Evolutionary conservation across 208 protist species (phyloP), one percentile per base, ranked within the genome.

Genomic region (Trypanosoma theileri): DNA sequence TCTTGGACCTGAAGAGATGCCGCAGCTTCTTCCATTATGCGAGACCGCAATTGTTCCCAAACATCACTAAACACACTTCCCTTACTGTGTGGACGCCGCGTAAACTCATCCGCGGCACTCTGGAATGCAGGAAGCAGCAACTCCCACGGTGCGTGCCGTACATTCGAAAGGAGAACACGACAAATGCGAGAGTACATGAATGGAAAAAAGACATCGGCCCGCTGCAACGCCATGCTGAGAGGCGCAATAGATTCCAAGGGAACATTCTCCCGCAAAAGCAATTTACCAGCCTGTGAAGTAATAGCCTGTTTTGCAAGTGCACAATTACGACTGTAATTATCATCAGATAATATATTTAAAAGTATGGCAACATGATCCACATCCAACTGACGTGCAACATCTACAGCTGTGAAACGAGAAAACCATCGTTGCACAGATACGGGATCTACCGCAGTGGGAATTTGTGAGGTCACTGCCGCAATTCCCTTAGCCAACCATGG

Each of bases 41-140:
- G 86, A 22, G 52, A 59, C 14, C 89, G 79, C 59, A 95, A 66
- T 42, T 85, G 71, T 62, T 93, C 84, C 89, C 89, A 95, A 1
- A 86, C 86, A 70, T 95, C 89, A 7, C 69, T 72, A 58, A 95
- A 95, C 40, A 90, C 68, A 35, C 74, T 83, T 9, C 67, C 84
- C 62, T 84, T 80, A 3, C 66, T 57, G 28, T 75, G 76, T 17
- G 78, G 57, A 0, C 84, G 79, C 17, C 79, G 75, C 42, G 78
- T 84, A 64, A 84, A 90, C 73, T 89, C 84, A 46, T 89, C 87
- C n/a, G 89, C 89, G 6, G 65, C 42, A 9, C 66, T 75, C 24
- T 70, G 63, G 66, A 95, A 95, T 35, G 73, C 79, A 40, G 78
- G 71, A 22, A 95, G 81, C 19, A 91, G 57, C 13, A 77, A 55